These are phyloP conservation scores for Pythium angustatum DNA, from an alignment of 352 stramenopile genomes.

Conservation along the genomic window DNA sequence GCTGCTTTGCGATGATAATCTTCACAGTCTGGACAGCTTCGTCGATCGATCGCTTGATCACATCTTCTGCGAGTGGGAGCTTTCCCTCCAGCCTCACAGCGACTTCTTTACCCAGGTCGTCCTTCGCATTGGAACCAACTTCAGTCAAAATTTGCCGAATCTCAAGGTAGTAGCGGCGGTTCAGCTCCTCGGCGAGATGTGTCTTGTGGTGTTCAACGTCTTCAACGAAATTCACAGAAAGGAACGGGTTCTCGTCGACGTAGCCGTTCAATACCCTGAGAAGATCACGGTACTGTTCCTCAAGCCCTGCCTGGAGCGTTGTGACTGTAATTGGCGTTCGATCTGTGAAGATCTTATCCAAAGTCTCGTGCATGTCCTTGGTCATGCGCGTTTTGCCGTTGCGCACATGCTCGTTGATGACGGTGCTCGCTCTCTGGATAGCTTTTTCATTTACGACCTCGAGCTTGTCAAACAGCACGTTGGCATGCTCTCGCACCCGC, in stretches of 20 bases:
- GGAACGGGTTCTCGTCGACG: slow-evolving; percentile 34
- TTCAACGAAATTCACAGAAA: slow-evolving; percentile 44
- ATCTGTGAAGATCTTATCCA: slow-evolving; percentile 58
- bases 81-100: slow-evolving; percentile 66
- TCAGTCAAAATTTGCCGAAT: slow-evolving; percentile 78
- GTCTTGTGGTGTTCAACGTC: slow-evolving; percentile 69
- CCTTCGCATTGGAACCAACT: slow-evolving; percentile 54
- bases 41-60: slow-evolving; percentile 64
- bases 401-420: slow-evolving; percentile 53
- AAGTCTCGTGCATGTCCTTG: slow-evolving; percentile 54
- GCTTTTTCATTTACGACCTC: slow-evolving; percentile 74
- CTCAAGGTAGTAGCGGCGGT: slow-evolving; percentile 75
- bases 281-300: slow-evolving; percentile 44
- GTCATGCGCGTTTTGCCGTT: slow-evolving; percentile 62
- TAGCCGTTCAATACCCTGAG: slow-evolving; percentile 33
- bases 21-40: slow-evolving; percentile 59
- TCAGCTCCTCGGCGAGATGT: slow-evolving; percentile 64
- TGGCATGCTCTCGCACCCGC: slow-evolving; percentile 61
- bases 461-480: slow-evolving; percentile 70
- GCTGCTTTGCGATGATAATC: slow-evolving; percentile 41
- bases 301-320: slow-evolving; percentile 57
- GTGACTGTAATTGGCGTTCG: slow-evolving; percentile 56
- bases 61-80: slow-evolving; percentile 58
- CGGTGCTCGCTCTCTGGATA: slow-evolving; percentile 55
- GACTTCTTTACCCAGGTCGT: slow-evolving; percentile 68